Evolutionary conservation across 768 basidiomycete genomes (phyloP).

Genomic region (Collybia nuda): DNA sequence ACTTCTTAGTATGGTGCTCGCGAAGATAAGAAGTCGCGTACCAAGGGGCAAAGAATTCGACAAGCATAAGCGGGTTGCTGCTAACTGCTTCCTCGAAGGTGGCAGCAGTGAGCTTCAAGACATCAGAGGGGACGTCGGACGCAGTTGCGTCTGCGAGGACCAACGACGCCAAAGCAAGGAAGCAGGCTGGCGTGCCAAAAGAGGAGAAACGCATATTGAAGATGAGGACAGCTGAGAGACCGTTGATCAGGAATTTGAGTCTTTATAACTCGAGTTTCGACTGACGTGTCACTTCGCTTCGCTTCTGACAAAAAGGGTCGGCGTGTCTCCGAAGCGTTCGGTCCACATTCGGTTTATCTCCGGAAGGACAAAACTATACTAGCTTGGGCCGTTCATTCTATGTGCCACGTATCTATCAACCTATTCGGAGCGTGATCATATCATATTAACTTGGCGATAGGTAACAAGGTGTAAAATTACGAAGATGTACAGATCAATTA

Average conservation of each 20-base stretch:
- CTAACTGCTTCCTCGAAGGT: constrained; percentile 69
- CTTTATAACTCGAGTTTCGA: constrained; percentile 29
- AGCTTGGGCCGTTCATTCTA: not conserved
- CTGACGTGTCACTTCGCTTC: constrained; percentile 48
- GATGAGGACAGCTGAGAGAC: constrained; percentile 21
- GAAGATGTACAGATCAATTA: constrained; percentile 12
- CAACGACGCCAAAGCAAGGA: constrained; percentile 50
- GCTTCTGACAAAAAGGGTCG: constrained; percentile 13
- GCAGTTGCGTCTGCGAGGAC: constrained; percentile 52
- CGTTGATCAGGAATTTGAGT: constrained; percentile 11
- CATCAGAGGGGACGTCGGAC: constrained; percentile 76
- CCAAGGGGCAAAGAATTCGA: constrained; percentile 97
- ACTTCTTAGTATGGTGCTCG: not conserved
- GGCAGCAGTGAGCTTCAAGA: constrained; percentile 68
- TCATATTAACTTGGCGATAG: no score
- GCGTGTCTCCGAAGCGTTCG: constrained; percentile 1
- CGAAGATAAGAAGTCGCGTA: constrained; percentile 21
- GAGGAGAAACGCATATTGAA: constrained; percentile 65
- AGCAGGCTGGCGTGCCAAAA: constrained; percentile 47
- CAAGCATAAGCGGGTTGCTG: constrained; percentile 73
- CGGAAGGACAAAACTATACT: not conserved
- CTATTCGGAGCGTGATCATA: no score
- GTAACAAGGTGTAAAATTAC: no score
- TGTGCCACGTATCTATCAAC: no score
- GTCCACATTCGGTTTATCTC: constrained; percentile 8